Percentiles rank a stretch among this genome's conserved stretches.
These are phyloP conservation scores for Penicillium aurantiogriseum DNA, from an alignment of 2,329 filamentous ascomycete species.

Conservation along the genomic window DNA sequence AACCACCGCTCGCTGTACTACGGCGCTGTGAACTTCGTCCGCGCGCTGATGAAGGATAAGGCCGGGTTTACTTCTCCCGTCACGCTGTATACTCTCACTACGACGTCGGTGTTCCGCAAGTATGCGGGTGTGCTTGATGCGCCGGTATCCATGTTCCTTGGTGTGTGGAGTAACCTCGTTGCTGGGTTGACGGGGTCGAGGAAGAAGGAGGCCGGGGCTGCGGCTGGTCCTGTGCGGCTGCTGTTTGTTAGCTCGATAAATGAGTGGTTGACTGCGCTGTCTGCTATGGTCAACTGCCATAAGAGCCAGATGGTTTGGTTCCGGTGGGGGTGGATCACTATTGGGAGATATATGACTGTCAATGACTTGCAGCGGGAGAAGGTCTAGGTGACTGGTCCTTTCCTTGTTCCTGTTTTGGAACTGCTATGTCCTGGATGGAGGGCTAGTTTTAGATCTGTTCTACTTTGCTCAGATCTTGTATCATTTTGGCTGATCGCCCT, in stretches of 20 bases:
- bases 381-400: conserved; percentile 25
- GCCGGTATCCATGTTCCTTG: conserved; percentile 64
- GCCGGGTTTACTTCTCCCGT: conserved; percentile 70
- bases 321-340: conserved; percentile 86
- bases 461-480: not conserved
- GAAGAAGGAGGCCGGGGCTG: conserved; percentile 1
- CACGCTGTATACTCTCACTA: conserved; percentile 79
- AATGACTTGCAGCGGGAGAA: conserved; percentile 75
- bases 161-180: conserved; percentile 45
- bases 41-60: conserved; percentile 61
- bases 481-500: not conserved
- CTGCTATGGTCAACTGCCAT: conserved; percentile 87
- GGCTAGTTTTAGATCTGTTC: not conserved
- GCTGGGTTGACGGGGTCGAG: conserved; percentile 9
- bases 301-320: conserved; percentile 99
- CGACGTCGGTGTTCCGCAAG: conserved; percentile 72
- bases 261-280: conserved; percentile 67
- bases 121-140: conserved; percentile 76
- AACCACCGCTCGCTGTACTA: conserved; percentile 90
- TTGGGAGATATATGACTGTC: conserved; percentile 92
- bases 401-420: not conserved
- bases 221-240: conserved; percentile 51
- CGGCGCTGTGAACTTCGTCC: conserved; percentile 73
- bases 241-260: conserved; percentile 69
- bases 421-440: not conserved